phyloP scores from a whole-genome alignment of 202 grass and related monocot species.

The Panicum hallii region DNA sequence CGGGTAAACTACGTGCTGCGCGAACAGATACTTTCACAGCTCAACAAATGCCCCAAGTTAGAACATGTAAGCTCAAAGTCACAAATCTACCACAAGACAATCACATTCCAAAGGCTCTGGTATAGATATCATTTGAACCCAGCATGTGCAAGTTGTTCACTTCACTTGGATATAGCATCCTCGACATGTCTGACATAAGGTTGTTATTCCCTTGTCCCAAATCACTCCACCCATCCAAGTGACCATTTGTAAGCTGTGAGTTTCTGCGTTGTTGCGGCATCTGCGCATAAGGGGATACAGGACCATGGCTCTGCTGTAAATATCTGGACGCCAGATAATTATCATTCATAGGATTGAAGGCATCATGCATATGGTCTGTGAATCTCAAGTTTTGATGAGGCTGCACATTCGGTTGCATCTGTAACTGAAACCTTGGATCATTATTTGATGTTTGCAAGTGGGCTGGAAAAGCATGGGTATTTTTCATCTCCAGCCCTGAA shows the following conservation, averaged over 20 bases:
- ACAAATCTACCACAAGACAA: slow-evolving; percentile 29
- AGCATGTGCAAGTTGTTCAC: slow-evolving; percentile 67
- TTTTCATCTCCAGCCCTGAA: slow-evolving; percentile 65
- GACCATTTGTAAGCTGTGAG: slow-evolving; percentile 67
- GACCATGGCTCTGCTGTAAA: slow-evolving; percentile 61
- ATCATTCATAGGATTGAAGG: slow-evolving; percentile 70
- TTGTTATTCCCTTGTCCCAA: slow-evolving; percentile 60
- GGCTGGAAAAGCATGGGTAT: slow-evolving; percentile 55
- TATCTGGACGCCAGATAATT: slow-evolving; percentile 72
- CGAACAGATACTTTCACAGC: slow-evolving; percentile 40
- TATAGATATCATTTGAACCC: slow-evolving; percentile 74
- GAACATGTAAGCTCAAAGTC: slow-evolving; percentile 27
- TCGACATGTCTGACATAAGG: slow-evolving; percentile 59
- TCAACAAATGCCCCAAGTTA: slow-evolving; percentile 8
- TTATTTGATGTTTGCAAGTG: slow-evolving; percentile 67
- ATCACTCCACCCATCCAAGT: slow-evolving; percentile 89
- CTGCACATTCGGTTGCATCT: slow-evolving; percentile 69
- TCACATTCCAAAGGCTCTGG: slow-evolving; percentile 87
- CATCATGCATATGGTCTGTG: slow-evolving; percentile 60
- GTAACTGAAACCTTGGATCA: slow-evolving; percentile 77
- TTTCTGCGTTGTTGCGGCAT: slow-evolving; percentile 68
- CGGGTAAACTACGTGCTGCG: background rate
- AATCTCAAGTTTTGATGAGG: slow-evolving; percentile 72
- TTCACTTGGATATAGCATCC: slow-evolving; percentile 71
- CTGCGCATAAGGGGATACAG: slow-evolving; percentile 66